phyloP scores from a whole-genome alignment of 1,139 yeast genomes.

The Yamadazyma oceani region DNA sequence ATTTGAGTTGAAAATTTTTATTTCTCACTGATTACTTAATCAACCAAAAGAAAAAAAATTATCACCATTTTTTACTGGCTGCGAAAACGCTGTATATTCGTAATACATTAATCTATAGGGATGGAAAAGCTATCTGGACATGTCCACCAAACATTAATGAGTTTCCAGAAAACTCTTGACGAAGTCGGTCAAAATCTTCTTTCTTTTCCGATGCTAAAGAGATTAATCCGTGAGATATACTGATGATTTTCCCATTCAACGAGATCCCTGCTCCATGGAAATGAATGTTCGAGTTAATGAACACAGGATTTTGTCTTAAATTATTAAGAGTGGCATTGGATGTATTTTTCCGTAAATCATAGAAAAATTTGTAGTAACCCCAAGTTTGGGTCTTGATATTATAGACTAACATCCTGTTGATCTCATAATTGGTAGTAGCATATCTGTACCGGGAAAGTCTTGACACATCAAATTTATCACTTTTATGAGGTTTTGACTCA shows the following conservation, averaged over 20 bases:
- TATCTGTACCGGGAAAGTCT: constrained; percentile 33
- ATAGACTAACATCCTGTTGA: constrained; percentile 36
- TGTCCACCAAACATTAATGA: constrained; percentile 38
- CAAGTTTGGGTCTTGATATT: constrained; percentile 46
- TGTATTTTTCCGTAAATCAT: constrained; percentile 29
- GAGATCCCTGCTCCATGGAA: constrained; percentile 36
- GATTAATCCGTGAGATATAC: constrained; percentile 40
- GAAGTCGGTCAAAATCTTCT: constrained; percentile 24
- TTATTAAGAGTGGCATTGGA: constrained; percentile 24
- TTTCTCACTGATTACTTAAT: background rate
- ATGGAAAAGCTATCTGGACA: constrained; percentile 39
- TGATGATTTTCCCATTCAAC: constrained; percentile 37
- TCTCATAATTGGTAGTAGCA: constrained; percentile 27
- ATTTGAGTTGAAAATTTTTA: background rate
- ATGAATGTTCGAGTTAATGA: constrained; percentile 33
- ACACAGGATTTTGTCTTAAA: constrained; percentile 21
- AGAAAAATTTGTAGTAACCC: constrained; percentile 38
- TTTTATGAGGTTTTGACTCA: constrained; percentile 30
- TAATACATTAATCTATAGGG: constrained; percentile 6
- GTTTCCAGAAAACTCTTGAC: constrained; percentile 21
- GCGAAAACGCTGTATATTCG: background rate
- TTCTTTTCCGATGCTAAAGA: constrained; percentile 32
- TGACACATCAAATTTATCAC: constrained; percentile 39
- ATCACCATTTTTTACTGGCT: too few relatives aligned
- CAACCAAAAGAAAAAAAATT: too few relatives aligned